Base-by-base conservation (phyloP, 2,329 filamentous ascomycete species). In the Hysterium pulicare region DNA sequence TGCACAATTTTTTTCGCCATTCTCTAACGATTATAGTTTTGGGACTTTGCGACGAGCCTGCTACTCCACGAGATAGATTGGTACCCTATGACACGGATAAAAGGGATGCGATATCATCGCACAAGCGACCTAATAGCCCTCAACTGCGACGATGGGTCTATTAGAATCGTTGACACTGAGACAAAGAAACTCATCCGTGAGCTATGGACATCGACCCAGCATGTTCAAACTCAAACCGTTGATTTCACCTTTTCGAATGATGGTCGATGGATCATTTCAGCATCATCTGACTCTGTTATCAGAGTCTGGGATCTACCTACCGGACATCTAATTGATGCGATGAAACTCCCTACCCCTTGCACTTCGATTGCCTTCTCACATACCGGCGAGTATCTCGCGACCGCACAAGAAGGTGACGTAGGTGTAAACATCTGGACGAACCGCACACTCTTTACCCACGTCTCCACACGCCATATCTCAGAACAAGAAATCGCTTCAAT, bases 361-460 rank as follows among this genome's bases (percentile, higher is more conserved):
- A 93, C 83, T 13, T 84, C 89, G 2, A 73, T 98, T 10, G 82
- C 90, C 6, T 95, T 97, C 73, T 95, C 93, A 0, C 76, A 77
- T 1, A 95, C 89, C 0, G 93, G 91, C 11, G 93, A 98, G 59
- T 97, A 90, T 57, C 78, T 98, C n/a, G 93, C 93, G 3, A 93
- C 90, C 3, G 86, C 90, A 0, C 83, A 90, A 40, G 82, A 89
- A 41, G 86, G 85, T 44, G 82, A 84, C 49, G 79, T 95, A 1
- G 93, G 93, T 10, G 84, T 98, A n/a, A 84, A 88, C 53, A 81
- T 98, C 36, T 98, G 93, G 91, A 96, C 88, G 17, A 98, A 98
- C 69, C 87, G 87, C 59, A 85, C 86, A 0, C 74, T 97, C 1
- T 98, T 95, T 73, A 87, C 84, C 42, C 90, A 95, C 55, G 82